These are phyloP conservation scores for Chaetomium strumarium DNA, from an alignment of 2,329 filamentous ascomycete genomes.

Conservation along the genomic window DNA sequence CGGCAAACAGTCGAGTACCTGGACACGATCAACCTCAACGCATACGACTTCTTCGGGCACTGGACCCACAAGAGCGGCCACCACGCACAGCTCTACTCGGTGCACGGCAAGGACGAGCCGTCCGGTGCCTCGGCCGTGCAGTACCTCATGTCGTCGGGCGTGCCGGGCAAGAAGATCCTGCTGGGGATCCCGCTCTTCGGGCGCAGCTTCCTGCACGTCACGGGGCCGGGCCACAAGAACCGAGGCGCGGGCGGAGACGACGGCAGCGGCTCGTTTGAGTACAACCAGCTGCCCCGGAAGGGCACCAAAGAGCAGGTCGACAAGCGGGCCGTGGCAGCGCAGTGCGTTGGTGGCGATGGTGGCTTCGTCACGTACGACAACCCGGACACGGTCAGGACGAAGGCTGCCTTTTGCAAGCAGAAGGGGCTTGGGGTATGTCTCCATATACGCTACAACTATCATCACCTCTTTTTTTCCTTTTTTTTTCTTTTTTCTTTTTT, in stretches of 20 bases:
- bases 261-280: conserved; percentile 69
- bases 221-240: conserved; percentile 58
- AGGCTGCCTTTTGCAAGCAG: conserved; percentile 67
- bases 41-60: conserved; percentile 71
- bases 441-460: no score
- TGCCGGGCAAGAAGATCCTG: conserved; percentile 65
- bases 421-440: conserved; percentile 58
- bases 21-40: conserved; percentile 72
- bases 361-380: conserved; percentile 80
- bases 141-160: conserved; percentile 59
- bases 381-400: conserved; percentile 66
- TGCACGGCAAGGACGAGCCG: conserved; percentile 48
- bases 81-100: conserved; percentile 67
- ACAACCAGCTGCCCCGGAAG: conserved; percentile 58
- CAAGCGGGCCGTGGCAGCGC: conserved; percentile 60
- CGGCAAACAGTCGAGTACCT: conserved; percentile 56
- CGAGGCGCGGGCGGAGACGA: conserved; percentile 53
- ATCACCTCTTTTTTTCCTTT: no score
- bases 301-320: conserved; percentile 63
- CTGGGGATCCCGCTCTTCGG: conserved; percentile 73
- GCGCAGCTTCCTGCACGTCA: conserved; percentile 63
- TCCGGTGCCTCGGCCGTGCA: conserved; percentile 63
- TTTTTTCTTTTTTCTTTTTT: neutral
- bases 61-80: conserved; percentile 66
- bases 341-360: conserved; percentile 65